A percentile compares a stretch with the other conserved stretches of the same genome.
Evolutionary conservation across 768 basidiomycete genomes (phyloP).

Genomic region (Collybia mongolica): DNA sequence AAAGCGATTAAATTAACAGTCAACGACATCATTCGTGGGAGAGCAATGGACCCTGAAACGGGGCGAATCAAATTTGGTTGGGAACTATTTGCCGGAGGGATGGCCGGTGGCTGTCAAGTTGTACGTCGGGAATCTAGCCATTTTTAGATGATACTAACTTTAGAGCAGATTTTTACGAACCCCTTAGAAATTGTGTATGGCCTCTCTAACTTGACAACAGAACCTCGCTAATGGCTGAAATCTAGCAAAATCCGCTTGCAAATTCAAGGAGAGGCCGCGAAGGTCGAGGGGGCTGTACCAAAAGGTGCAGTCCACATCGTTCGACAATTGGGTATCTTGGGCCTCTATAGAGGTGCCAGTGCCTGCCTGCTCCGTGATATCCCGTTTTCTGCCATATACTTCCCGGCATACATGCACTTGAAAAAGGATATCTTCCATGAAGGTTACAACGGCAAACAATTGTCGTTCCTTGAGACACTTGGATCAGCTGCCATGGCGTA

Average conservation of each 20-base stretch:
- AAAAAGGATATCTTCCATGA: conserved; percentile 95
- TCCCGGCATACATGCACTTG: conserved; percentile 84
- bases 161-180: conserved; percentile 86
- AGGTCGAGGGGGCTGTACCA: conserved; percentile 74
- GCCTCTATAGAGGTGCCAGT: conserved; percentile 89
- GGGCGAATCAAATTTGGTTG: conserved; percentile 89
- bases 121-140: conserved; percentile 46
- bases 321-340: conserved; percentile 87
- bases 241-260: conserved; percentile 89
- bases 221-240: conserved; percentile 7
- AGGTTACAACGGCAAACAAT: conserved; percentile 91
- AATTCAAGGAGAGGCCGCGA: conserved; percentile 94
- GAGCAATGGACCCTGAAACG: conserved; percentile 91
- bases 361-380: conserved; percentile 95
- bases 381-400: conserved; percentile 95
- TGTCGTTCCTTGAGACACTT: conserved; percentile 89
- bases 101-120: conserved; percentile 97
- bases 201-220: background rate
- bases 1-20: conserved; percentile 98
- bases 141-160: conserved; percentile 7
- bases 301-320: conserved; percentile 93
- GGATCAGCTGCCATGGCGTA: conserved; percentile 80
- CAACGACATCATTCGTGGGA: conserved; percentile 85
- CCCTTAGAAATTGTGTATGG: conserved; percentile 93
- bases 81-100: conserved; percentile 91